Percentiles rank a stretch among this genome's conserved stretches.
phyloP scores from a whole-genome alignment of 345 rosid genomes.

The Camelina neglecta region DNA sequence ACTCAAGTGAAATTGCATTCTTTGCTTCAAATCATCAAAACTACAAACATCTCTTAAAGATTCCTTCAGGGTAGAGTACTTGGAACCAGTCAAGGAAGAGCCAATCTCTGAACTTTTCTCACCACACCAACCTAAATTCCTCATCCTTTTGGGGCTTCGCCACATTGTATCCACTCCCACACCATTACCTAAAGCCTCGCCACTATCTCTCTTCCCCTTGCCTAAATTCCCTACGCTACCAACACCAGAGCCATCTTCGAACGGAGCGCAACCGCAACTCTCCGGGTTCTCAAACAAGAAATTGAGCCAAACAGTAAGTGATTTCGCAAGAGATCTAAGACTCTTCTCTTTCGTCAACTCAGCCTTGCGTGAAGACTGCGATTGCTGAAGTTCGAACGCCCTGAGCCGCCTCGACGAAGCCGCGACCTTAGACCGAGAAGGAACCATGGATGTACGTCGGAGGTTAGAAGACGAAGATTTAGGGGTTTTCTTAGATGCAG shows the following conservation, averaged over 20 bases:
- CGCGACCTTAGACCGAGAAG: slow-evolving; percentile 45
- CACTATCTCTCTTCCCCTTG: slow-evolving; percentile 63
- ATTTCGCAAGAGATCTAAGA: slow-evolving; percentile 70
- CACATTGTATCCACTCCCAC: slow-evolving; percentile 55
- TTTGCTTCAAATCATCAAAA: slow-evolving; percentile 81
- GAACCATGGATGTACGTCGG: slow-evolving; percentile 46
- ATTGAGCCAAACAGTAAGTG: slow-evolving; percentile 88
- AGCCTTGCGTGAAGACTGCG: slow-evolving; percentile 71
- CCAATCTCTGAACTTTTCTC: slow-evolving; percentile 40
- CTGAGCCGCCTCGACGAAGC: slow-evolving; percentile 55
- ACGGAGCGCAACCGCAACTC: slow-evolving; percentile 63
- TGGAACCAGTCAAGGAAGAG: slow-evolving; percentile 48
- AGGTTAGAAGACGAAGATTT: slow-evolving; percentile 43
- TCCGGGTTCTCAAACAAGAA: slow-evolving; percentile 73
- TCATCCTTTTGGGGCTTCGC: slow-evolving; percentile 71
- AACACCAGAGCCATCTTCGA: slow-evolving; percentile 12
- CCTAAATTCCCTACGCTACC: slow-evolving; percentile 12
- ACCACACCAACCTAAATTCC: slow-evolving; percentile 58
- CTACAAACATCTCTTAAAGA: slow-evolving; percentile 81
- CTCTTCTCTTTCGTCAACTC: slow-evolving; percentile 63
- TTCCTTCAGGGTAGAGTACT: slow-evolving; percentile 48
- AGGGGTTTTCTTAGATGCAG: slow-evolving; percentile 70
- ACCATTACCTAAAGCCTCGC: slow-evolving; percentile 31
- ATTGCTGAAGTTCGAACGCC: slow-evolving; percentile 78
- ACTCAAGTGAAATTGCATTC: slow-evolving; percentile 72